Conservation (phyloP, 345 rosid species). For the Nephelium lappaceum region DNA sequence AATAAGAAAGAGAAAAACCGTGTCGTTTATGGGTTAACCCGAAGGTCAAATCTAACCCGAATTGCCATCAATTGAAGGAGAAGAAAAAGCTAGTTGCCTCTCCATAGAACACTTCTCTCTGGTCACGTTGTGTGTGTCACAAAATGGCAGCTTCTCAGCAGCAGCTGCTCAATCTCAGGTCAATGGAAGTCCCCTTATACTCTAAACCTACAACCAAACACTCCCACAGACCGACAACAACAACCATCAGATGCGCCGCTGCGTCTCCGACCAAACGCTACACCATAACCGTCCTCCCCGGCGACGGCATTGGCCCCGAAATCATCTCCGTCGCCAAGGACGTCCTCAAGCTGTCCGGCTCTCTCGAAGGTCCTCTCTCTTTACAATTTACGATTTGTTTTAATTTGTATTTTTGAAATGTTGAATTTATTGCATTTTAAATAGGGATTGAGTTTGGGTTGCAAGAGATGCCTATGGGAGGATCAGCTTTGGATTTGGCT, state of each 20-base stretch:
- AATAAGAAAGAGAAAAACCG: too few relatives aligned
- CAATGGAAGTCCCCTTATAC: conserved; percentile 30
- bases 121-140: background rate
- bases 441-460: conserved; percentile 81
- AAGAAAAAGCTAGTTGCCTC: too few relatives aligned
- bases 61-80: too few relatives aligned
- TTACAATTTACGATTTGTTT: background rate
- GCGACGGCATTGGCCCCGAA: conserved; percentile 99
- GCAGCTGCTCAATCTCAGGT: conserved; percentile 31
- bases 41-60: too few relatives aligned
- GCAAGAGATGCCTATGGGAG: conserved; percentile 91
- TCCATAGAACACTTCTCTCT: too few relatives aligned
- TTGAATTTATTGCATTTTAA: too few relatives aligned
- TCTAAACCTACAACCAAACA: conserved; percentile 34
- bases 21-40: too few relatives aligned
- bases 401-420: too few relatives aligned
- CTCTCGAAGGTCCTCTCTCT: conserved; percentile 63
- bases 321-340: conserved; percentile 74
- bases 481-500: conserved; percentile 88
- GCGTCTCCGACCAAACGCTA: conserved; percentile 50
- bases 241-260: conserved; percentile 59
- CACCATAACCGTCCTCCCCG: conserved; percentile 84
- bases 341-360: conserved; percentile 72
- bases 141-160: conserved; percentile 51
- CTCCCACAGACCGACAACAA: conserved; percentile 24